These are phyloP conservation scores for Neurospora cerealis DNA, from an alignment of 495 filamentous ascomycete genomes.

Conservation along the genomic window DNA sequence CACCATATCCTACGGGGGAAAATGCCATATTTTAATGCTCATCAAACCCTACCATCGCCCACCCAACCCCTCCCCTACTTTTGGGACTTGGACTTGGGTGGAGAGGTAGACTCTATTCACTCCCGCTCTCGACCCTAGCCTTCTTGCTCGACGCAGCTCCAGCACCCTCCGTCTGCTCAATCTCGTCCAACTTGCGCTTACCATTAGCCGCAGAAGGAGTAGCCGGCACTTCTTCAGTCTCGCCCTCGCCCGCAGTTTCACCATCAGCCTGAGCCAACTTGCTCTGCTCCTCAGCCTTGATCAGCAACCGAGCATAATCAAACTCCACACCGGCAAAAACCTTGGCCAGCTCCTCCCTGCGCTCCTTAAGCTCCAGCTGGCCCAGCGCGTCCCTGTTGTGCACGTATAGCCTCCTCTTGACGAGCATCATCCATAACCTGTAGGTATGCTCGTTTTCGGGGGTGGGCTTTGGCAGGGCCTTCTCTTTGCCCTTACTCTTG, in stretches of 20 bases:
- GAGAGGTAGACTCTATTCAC: neutral
- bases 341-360: conserved; percentile 72
- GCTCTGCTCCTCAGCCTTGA: conserved; percentile 19
- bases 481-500: conserved; percentile 1
- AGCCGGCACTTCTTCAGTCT: neutral
- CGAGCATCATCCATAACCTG: conserved; percentile 72
- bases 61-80: neutral
- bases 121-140: conserved; percentile 16
- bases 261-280: neutral
- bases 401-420: conserved; percentile 72
- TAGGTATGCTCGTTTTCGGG: conserved; percentile 41
- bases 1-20: neutral
- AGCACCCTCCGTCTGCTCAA: neutral
- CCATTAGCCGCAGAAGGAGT: conserved; percentile 13
- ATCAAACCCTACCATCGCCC: neutral
- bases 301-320: conserved; percentile 65
- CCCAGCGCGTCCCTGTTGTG: conserved; percentile 67
- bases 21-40: neutral
- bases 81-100: neutral
- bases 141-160: conserved; percentile 22
- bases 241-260: neutral
- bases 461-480: conserved; percentile 13
- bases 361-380: conserved; percentile 66
- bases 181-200: conserved; percentile 20
- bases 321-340: conserved; percentile 67